A percentile compares a stretch with the other conserved stretches of the same genome.
phyloP scores from a whole-genome alignment of 176 grass and related monocot species.

The Miscanthus lutarioriparius region DNA sequence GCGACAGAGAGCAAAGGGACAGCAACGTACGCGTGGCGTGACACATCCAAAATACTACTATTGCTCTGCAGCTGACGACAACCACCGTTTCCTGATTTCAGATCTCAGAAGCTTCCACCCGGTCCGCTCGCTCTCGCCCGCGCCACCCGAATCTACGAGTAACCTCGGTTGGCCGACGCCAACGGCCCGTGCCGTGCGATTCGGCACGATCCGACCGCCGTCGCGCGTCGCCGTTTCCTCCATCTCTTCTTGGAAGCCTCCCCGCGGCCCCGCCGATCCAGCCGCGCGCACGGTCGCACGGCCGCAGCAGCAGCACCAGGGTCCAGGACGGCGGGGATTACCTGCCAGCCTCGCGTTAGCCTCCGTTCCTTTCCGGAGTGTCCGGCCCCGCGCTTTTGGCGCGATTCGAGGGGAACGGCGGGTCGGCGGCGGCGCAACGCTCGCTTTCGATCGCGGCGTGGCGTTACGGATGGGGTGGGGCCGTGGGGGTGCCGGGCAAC shows the following conservation, averaged over 20 bases:
- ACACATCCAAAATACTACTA: no score
- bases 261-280: neutral
- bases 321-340: neutral
- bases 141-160: no score
- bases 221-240: neutral
- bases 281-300: neutral
- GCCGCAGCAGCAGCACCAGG: no score
- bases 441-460: constrained; percentile 6
- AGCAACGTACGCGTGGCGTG: no score
- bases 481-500: no score
- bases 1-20: neutral
- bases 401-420: neutral
- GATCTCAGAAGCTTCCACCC: constrained; percentile 36
- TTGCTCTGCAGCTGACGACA: neutral
- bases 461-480: neutral
- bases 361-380: neutral
- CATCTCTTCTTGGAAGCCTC: constrained; percentile 50
- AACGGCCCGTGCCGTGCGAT: neutral
- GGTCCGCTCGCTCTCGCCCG: neutral
- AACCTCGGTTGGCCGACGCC: neutral
- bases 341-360: neutral
- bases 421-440: neutral
- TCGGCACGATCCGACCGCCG: neutral
- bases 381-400: neutral
- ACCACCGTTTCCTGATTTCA: neutral